A percentile compares a stretch with the other conserved stretches of the same genome.
phyloP scores from a whole-genome alignment of 2,329 filamentous ascomycete genomes.

The Penicillium sp. region DNA sequence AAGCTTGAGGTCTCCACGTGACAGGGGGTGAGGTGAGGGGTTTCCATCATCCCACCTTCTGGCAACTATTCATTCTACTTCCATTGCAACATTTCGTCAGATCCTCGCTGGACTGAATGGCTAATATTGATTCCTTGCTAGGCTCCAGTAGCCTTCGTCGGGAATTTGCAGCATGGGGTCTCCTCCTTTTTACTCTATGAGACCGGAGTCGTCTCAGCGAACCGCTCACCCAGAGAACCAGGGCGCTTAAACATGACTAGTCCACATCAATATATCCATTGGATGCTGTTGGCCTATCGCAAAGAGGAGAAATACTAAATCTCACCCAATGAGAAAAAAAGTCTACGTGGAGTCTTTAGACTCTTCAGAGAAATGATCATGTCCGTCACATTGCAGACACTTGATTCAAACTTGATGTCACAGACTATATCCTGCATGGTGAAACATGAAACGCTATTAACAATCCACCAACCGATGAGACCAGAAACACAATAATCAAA shows the following conservation, averaged over 20 bases:
- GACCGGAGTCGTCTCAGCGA: constrained; percentile 37
- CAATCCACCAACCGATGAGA: constrained; percentile 21
- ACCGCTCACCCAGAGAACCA: constrained; percentile 38
- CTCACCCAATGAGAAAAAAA: constrained; percentile 32
- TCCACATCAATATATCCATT: constrained; percentile 34
- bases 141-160: constrained; percentile 15
- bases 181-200: constrained; percentile 19
- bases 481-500: constrained; percentile 30
- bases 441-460: constrained; percentile 38
- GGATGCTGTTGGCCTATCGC: constrained; percentile 32
- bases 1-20: constrained; percentile 25
- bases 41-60: constrained; percentile 20
- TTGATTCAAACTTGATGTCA: constrained; percentile 36
- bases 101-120: constrained; percentile 15
- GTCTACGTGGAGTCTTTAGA: constrained; percentile 32
- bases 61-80: constrained; percentile 13
- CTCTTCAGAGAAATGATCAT: constrained; percentile 17
- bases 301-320: constrained; percentile 20
- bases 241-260: constrained; percentile 45
- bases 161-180: constrained; percentile 17
- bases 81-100: constrained; percentile 9
- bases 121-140: constrained; percentile 3
- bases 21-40: constrained; percentile 26
- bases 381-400: constrained; percentile 35
- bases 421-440: constrained; percentile 31